Evolutionary conservation across 1,139 yeast genomes (phyloP).

Genomic region (Diutina rugosa): DNA sequence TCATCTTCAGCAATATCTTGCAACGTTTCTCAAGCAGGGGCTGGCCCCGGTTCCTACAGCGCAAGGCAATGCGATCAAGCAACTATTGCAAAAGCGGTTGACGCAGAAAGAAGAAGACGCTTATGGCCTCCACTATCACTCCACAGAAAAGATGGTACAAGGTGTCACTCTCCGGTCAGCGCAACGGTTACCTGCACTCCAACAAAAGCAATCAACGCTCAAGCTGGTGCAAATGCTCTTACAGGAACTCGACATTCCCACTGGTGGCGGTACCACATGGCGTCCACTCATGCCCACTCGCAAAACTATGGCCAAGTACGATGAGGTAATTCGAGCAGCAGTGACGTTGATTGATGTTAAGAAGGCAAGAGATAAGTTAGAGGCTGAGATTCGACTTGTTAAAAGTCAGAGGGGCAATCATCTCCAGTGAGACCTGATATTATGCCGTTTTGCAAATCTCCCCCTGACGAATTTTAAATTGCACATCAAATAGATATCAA

Average conservation of each 20-base stretch:
- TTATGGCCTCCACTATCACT: constrained; percentile 74
- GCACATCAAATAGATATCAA: too few species aligned
- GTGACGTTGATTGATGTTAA: constrained; percentile 71
- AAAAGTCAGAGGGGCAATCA: constrained; percentile 24
- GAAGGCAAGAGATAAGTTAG: constrained; percentile 77
- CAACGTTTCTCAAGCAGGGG: constrained; percentile 25
- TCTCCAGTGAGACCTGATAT: not conserved
- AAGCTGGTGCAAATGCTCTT: constrained; percentile 61
- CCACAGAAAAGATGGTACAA: constrained; percentile 55
- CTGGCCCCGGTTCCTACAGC: constrained; percentile 10
- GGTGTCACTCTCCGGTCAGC: constrained; percentile 74
- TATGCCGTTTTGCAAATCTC: not conserved
- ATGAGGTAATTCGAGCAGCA: constrained; percentile 60
- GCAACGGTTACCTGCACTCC: constrained; percentile 26
- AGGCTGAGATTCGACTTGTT: constrained; percentile 60
- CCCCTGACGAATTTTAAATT: too few species aligned
- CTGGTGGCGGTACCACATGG: constrained; percentile 38
- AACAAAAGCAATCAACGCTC: constrained; percentile 49
- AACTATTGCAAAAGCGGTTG: constrained; percentile 40
- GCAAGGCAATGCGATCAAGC: constrained; percentile 28
- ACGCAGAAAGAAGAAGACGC: constrained; percentile 74
- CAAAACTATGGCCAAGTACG: constrained; percentile 67
- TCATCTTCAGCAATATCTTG: constrained; percentile 31
- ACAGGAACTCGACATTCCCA: constrained; percentile 66
- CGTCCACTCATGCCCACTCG: constrained; percentile 88